Percentiles rank a stretch among this genome's conserved stretches.
phyloP scores from a whole-genome alignment of 1,284 basidiomycete genomes.

The Cutaneotrichosporon sp. region DNA sequence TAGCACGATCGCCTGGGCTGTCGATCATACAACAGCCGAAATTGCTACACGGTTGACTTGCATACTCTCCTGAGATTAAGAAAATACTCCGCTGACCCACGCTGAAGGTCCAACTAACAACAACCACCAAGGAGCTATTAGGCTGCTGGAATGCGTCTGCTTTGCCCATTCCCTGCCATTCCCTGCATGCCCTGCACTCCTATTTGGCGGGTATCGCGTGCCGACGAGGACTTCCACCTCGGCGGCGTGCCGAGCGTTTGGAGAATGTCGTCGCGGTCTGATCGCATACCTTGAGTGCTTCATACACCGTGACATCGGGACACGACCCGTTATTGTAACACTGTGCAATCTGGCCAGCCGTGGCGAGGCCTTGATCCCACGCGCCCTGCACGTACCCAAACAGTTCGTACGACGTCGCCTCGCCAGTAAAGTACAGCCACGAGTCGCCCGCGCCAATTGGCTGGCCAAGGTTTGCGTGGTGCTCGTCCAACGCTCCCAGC shows the following conservation, averaged over 20 bases:
- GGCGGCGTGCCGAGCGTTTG: not conserved
- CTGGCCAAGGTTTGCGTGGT: slow-evolving; percentile 24
- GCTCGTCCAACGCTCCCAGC: slow-evolving; percentile 21
- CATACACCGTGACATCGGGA: slow-evolving; percentile 1
- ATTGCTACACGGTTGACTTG: too few species aligned
- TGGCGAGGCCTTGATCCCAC: slow-evolving; percentile 16
- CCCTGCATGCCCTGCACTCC: too few species aligned
- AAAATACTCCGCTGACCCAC: too few species aligned
- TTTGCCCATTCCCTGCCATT: too few species aligned
- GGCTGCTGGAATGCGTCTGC: too few species aligned
- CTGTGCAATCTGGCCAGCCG: slow-evolving; percentile 3
- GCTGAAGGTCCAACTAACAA: too few species aligned
- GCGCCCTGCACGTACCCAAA: slow-evolving; percentile 23
- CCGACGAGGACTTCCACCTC: not conserved
- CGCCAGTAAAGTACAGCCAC: slow-evolving; percentile 19
- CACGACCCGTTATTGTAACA: slow-evolving; percentile 4
- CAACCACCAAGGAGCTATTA: too few species aligned
- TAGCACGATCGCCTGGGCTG: too few species aligned
- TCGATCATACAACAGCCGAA: too few species aligned
- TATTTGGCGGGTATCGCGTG: not conserved
- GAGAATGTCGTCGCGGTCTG: slow-evolving; percentile 4
- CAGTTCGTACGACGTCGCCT: slow-evolving; percentile 13
- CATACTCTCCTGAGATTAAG: too few species aligned
- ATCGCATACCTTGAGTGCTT: slow-evolving; percentile 9
- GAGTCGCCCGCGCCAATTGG: slow-evolving; percentile 5